phyloP scores from a whole-genome alignment of 139 green algal species.

The Spirogloea muscicola region DNA sequence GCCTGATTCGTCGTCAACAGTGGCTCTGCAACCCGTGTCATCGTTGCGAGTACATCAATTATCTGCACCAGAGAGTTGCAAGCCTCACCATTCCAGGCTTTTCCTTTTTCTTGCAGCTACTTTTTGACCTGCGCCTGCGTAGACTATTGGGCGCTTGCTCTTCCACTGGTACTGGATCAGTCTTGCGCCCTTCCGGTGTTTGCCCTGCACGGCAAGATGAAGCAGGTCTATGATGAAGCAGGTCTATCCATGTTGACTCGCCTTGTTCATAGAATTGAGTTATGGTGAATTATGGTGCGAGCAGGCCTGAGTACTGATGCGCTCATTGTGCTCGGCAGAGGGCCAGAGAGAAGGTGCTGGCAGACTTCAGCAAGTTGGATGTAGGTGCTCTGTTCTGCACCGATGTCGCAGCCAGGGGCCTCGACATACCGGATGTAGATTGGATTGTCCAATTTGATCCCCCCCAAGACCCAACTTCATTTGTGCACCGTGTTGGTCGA shows the following conservation, averaged over 20 bases:
- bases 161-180: conserved; percentile 37
- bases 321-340: no score
- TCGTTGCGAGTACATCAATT: no score
- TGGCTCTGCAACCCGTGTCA: no score
- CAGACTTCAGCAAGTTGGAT: conserved; percentile 53
- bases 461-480: conserved; percentile 80
- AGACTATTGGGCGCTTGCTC: conserved; percentile 59
- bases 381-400: conserved; percentile 79
- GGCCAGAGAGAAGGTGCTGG: conserved; percentile 65
- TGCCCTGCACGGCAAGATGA: conserved; percentile 85
- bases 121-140: conserved; percentile 92
- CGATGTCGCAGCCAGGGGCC: conserved; percentile 85
- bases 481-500: conserved; percentile 80
- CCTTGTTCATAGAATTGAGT: no score
- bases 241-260: no score
- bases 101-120: conserved; percentile 69
- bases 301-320: no score
- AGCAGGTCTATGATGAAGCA: no score
- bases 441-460: conserved; percentile 60
- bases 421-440: conserved; percentile 80
- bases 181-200: conserved; percentile 14
- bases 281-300: no score
- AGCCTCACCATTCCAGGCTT: no score
- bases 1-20: no score
- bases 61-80: no score